phyloP scores from a whole-genome alignment of 306 rosid genomes.

The Vigna hirtella region DNA sequence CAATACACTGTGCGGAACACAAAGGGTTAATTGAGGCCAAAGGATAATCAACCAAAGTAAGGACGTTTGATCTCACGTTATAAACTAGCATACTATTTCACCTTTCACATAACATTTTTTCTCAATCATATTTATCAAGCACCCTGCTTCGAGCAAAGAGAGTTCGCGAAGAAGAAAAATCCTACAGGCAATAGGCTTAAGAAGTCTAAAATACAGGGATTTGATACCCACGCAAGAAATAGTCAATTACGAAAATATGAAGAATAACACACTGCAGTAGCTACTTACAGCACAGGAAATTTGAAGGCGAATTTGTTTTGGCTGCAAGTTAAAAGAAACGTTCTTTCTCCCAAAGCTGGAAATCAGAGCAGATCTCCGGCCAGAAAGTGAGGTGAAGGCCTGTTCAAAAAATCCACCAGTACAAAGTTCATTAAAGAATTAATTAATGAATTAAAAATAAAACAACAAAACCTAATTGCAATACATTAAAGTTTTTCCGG shows the following conservation, averaged over 20 bases:
- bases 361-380: conserved; percentile 42
- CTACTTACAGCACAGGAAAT: conserved; percentile 68
- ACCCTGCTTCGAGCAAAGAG: conserved; percentile 3
- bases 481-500: not conserved
- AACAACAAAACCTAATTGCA: not conserved
- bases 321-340: conserved; percentile 49
- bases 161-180: not conserved
- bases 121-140: conserved; percentile 9
- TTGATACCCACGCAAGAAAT: conserved; percentile 8
- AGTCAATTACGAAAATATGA: not conserved
- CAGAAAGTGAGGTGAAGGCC: conserved; percentile 44
- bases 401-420: conserved; percentile 45
- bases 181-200: not conserved
- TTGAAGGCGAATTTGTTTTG: conserved; percentile 46
- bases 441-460: not conserved
- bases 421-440: conserved; percentile 1
- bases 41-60: not conserved
- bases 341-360: conserved; percentile 50
- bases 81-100: conserved; percentile 9
- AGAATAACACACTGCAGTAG: conserved; percentile 11
- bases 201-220: not conserved
- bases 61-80: not conserved
- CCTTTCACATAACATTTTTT: conserved; percentile 11
- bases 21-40: not conserved
- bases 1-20: not conserved